These are phyloP conservation scores for Starmerella vaccinii DNA, from an alignment of 805 yeast species.

Conservation along the genomic window DNA sequence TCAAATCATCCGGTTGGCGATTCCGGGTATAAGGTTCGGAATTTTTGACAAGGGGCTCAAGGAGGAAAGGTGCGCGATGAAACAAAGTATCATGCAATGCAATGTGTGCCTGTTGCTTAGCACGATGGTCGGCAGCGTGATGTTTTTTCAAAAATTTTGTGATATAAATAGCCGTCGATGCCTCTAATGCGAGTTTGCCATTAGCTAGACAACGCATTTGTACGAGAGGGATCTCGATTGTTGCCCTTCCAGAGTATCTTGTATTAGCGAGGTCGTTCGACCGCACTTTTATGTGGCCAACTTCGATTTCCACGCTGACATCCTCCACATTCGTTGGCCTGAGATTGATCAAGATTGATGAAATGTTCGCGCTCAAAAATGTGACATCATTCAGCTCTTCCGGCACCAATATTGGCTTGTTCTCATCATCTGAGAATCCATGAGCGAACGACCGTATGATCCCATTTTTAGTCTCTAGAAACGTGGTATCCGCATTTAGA, in stretches of 20 bases:
- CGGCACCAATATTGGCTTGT: constrained; percentile 49
- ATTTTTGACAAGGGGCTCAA: constrained; percentile 27
- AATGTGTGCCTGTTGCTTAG: constrained; percentile 55
- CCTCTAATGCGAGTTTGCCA: constrained; percentile 21
- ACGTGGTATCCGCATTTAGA: constrained; percentile 43
- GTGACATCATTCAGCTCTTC: constrained; percentile 60
- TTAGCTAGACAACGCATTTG: constrained; percentile 28
- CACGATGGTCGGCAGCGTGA: constrained; percentile 38
- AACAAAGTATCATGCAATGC: constrained; percentile 69
- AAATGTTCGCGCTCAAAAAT: constrained; percentile 47
- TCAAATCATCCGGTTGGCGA: constrained; percentile 2
- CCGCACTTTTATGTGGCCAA: constrained; percentile 32
- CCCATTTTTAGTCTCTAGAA: constrained; percentile 33
- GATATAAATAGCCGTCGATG: constrained; percentile 49
- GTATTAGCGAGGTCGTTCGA: constrained; percentile 62
- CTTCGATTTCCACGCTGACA: constrained; percentile 22
- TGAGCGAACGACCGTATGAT: constrained; percentile 44
- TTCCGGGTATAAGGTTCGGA: constrained; percentile 12
- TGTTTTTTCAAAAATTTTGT: constrained; percentile 51
- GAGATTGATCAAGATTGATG: constrained; percentile 24
- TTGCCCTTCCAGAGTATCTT: constrained; percentile 48
- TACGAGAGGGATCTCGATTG: constrained; percentile 43
- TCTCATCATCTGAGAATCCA: constrained; percentile 66
- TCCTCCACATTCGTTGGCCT: constrained; percentile 1
- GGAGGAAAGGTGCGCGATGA: constrained; percentile 65